Evolutionary conservation across 306 rosid genomes (phyloP).

Genomic region (Cercis canadensis): DNA sequence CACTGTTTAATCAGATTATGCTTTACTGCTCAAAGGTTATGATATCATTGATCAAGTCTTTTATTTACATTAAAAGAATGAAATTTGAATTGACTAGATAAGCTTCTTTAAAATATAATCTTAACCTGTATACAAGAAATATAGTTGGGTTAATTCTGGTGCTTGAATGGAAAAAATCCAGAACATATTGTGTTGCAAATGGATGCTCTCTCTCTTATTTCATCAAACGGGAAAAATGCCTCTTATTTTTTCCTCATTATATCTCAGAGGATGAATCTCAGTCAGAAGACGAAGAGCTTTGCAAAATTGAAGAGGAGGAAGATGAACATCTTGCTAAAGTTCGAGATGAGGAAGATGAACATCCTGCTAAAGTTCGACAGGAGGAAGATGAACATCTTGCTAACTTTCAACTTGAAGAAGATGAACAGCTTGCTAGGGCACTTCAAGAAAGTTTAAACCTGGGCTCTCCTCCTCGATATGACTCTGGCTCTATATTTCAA

Average conservation of each 20-base stretch:
- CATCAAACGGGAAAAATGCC: constrained; percentile 20
- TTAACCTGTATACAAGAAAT: constrained; percentile 6
- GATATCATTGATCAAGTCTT: constrained; percentile 25
- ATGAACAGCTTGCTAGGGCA: constrained; percentile 93
- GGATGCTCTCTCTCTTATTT: background rate
- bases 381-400: constrained; percentile 58
- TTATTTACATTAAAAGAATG: constrained; percentile 19
- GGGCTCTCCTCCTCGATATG: constrained; percentile 64
- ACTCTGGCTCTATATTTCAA: constrained; percentile 56
- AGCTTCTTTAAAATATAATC: constrained; percentile 19
- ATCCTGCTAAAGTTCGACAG: constrained; percentile 35
- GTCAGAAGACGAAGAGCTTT: constrained; percentile 51
- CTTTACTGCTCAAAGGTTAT: constrained; percentile 1
- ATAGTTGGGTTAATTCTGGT: constrained; percentile 26
- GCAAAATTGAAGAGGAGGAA: constrained; percentile 46
- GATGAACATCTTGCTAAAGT: constrained; percentile 50
- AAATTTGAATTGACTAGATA: background rate
- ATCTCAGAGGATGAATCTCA: constrained; percentile 61
- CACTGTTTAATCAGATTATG: constrained; percentile 7
- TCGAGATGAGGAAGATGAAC: constrained; percentile 71
- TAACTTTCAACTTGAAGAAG: constrained; percentile 83
- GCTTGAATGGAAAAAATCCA: constrained; percentile 26
- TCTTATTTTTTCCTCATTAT: constrained; percentile 32
- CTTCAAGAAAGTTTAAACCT: constrained; percentile 81
- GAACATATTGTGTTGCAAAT: constrained; percentile 10